Evolutionary conservation across 2,329 filamentous ascomycete genomes (phyloP), one percentile per base, ranked within the genome.

Genomic region (Dothideomycetidae sp.): DNA sequence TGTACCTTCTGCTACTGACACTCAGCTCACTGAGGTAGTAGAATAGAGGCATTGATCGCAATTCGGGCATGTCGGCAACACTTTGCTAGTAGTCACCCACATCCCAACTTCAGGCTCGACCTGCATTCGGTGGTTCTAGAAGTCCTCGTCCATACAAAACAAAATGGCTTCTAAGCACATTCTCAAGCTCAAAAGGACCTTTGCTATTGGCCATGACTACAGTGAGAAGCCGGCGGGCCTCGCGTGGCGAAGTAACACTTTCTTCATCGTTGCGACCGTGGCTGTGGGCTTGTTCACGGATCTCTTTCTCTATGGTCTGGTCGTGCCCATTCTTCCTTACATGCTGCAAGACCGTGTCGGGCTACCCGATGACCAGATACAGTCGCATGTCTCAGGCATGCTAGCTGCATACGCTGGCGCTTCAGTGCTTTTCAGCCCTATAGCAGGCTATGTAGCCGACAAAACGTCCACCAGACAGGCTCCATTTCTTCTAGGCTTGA

Each of bases 261-360:
- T 64, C 31, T 77, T 78, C 56, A 74, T 76, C 44, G 51, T 73
- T 28, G 53, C 62, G 5, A 75, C 71, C 2, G 68, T 77, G 10
- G 64, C 60, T 3, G 53, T 70, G 13, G 68, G 66, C 30, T 60
- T 71, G 2, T 74, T 73, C 47, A 70, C 67, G 0, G 71, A 75
- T 48, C 54, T 75, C 10, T 75, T 75, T 49, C 60, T 75, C 1
- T 75, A 75, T 48, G 68, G 67, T 1, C 56, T 75, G 2, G 59
- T 75, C 11, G 70, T 75, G 0, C 71, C 72, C 0, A 64, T 74
- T 5, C 53, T 75, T 1, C 71, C 71, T 0, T 75, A 69, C 44
- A 63, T 75, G 55, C 63, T 75, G 1, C 50, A 61, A 32, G 62
- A 69, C 37, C 61, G 70, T 4, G 53, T 75, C 13, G 47, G 59